phyloP scores from a whole-genome alignment of 495 filamentous ascomycete species.

The Jackrogersella minutella region DNA sequence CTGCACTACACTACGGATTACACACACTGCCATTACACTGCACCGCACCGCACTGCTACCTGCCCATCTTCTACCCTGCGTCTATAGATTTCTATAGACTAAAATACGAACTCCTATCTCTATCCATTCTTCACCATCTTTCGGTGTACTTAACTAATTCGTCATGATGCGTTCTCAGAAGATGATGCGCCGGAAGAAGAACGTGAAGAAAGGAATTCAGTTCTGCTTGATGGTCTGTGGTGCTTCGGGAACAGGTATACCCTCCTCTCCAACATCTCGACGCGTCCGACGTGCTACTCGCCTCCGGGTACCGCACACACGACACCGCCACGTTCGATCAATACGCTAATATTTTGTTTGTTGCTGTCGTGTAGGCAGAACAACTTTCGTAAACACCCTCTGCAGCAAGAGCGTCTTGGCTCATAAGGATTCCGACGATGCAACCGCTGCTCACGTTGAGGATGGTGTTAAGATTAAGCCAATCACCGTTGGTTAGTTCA shows the following conservation, averaged over 20 bases:
- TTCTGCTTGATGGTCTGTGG: constrained; percentile 99
- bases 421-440: constrained; percentile 90
- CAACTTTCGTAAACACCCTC: constrained; percentile 99
- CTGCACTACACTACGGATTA: neutral
- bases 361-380: constrained; percentile 71
- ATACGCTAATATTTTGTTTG: constrained; percentile 39
- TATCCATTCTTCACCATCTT: constrained; percentile 13
- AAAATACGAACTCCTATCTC: constrained; percentile 4
- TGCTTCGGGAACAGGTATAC: constrained; percentile 94
- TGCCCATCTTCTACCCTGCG: constrained; percentile 3
- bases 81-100: constrained; percentile 11
- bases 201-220: constrained; percentile 99
- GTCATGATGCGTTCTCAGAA: constrained; percentile 64
- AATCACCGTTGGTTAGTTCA: constrained; percentile 86
- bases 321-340: constrained; percentile 7
- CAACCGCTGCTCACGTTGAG: constrained; percentile 86
- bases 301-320: neutral
- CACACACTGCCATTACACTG: neutral
- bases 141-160: constrained; percentile 45
- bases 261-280: constrained; percentile 23
- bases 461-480: constrained; percentile 98
- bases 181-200: constrained; percentile 99
- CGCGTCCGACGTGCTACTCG: constrained; percentile 17
- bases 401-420: constrained; percentile 91
- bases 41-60: neutral